Percentiles rank a stretch among this genome's conserved stretches.
These are phyloP conservation scores for Trypanosoma vivax DNA, from an alignment of 208 protist species.

Conservation along the genomic window DNA sequence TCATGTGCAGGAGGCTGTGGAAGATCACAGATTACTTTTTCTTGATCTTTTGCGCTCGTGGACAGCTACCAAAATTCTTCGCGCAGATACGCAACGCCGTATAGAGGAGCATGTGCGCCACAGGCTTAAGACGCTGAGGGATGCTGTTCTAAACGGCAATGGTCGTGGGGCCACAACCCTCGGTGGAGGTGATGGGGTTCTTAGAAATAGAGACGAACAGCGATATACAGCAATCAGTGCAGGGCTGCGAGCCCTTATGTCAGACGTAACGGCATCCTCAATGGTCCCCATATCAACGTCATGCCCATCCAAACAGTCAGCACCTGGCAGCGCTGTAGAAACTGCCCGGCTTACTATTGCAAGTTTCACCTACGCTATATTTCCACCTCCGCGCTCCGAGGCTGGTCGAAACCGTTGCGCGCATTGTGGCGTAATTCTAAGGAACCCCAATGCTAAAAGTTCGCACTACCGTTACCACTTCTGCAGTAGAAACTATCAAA, in stretches of 20 bases:
- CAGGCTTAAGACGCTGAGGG: constrained; percentile 39
- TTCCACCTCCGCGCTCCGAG: constrained; percentile 27
- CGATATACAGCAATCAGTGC: constrained; percentile 5
- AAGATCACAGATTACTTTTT: constrained; percentile 49
- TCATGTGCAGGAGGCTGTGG: constrained; percentile 34
- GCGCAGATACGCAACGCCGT: constrained; percentile 34
- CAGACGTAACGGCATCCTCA: not conserved
- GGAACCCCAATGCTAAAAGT: constrained; percentile 40
- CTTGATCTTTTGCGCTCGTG: constrained; percentile 63
- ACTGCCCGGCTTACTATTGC: constrained; percentile 35
- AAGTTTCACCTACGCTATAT: constrained; percentile 62
- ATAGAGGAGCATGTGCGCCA: constrained; percentile 60
- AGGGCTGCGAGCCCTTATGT: constrained; percentile 10
- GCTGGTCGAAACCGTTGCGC: constrained; percentile 37
- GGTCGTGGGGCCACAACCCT: not conserved
- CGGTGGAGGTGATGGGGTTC: not conserved
- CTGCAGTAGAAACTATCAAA: constrained; percentile 47
- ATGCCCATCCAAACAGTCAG: not conserved
- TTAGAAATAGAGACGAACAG: too few relatives aligned
- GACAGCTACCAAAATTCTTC: constrained; percentile 24
- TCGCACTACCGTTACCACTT: constrained; percentile 79
- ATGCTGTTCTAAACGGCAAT: constrained; percentile 17
- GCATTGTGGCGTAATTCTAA: constrained; percentile 55
- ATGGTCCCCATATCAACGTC: not conserved
- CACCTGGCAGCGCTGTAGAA: constrained; percentile 17